A percentile compares a stretch with the other conserved stretches of the same genome.
Evolutionary conservation across 2,329 filamentous ascomycete genomes (phyloP).

Genomic region (Nakataea oryzae): DNA sequence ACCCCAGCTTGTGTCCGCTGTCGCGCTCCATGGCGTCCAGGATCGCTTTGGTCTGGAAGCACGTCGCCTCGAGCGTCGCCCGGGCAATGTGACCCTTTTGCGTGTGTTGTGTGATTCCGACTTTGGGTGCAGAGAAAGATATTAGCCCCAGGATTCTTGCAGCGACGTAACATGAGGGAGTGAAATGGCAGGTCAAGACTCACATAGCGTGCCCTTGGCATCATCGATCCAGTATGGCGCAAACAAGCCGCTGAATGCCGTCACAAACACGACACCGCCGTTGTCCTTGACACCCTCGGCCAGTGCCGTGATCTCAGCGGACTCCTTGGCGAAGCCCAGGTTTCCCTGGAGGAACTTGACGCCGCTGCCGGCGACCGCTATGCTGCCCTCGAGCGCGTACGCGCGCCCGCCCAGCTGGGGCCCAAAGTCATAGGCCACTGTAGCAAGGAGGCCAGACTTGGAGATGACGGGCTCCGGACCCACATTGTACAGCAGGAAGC

Average conservation of each 20-base stretch:
- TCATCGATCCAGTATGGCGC: slow-evolving; percentile 94
- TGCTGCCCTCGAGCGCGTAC: slow-evolving; percentile 76
- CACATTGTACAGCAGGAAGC: slow-evolving; percentile 83
- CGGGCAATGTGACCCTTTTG: slow-evolving; percentile 78
- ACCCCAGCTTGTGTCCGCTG: slow-evolving; percentile 62
- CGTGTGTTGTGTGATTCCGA: slow-evolving; percentile 79
- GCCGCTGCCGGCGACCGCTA: slow-evolving; percentile 72
- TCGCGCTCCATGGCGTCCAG: slow-evolving; percentile 86
- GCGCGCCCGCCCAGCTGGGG: slow-evolving; percentile 25
- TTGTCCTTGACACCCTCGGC: slow-evolving; percentile 54
- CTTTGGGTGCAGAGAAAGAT: slow-evolving; percentile 20
- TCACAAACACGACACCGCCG: slow-evolving; percentile 78
- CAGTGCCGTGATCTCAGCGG: slow-evolving; percentile 37
- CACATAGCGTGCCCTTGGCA: slow-evolving; percentile 76
- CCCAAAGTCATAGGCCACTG: slow-evolving; percentile 76
- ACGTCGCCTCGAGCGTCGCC: slow-evolving; percentile 82
- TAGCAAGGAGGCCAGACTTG: slow-evolving; percentile 71
- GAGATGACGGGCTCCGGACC: slow-evolving; percentile 79
- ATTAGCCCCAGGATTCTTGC: not conserved
- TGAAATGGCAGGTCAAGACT: slow-evolving; percentile 17
- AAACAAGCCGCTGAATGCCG: slow-evolving; percentile 83
- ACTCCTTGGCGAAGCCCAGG: slow-evolving; percentile 44
- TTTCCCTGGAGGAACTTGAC: slow-evolving; percentile 65
- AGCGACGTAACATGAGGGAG: not conserved
- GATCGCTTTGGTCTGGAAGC: slow-evolving; percentile 88